These are phyloP conservation scores for Neurospora tetraspora DNA, from an alignment of 495 filamentous ascomycete species.

Conservation along the genomic window DNA sequence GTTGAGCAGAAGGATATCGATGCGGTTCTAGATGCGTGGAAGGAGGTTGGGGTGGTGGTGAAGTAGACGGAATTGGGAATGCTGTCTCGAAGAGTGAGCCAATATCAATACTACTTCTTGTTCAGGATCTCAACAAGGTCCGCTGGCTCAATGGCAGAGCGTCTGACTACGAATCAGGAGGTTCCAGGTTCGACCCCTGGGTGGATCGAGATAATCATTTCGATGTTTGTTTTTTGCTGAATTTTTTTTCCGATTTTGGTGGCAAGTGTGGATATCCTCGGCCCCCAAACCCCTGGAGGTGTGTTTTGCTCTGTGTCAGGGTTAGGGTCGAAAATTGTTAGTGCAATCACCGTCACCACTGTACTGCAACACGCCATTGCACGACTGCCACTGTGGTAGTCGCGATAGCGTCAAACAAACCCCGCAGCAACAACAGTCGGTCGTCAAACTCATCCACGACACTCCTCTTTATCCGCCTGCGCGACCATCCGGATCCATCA, in stretches of 20 bases:
- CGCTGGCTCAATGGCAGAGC: neutral
- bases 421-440: neutral
- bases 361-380: too few species aligned
- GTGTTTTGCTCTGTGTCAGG: neutral
- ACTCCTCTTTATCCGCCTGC: neutral
- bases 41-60: neutral
- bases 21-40: neutral
- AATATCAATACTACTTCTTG: neutral
- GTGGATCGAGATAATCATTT: neutral
- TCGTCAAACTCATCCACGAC: neutral
- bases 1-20: neutral
- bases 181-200: neutral
- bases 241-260: neutral
- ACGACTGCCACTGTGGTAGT: neutral
- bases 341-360: neutral
- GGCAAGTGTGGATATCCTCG: neutral
- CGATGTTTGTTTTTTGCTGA: neutral
- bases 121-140: neutral
- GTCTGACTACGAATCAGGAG: neutral
- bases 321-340: neutral
- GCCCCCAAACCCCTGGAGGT: neutral
- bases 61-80: neutral
- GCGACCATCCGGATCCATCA: neutral
- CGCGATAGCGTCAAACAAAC: neutral
- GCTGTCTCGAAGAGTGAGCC: accelerated